These are phyloP conservation scores for Exophiala bonariae DNA, from an alignment of 2,329 filamentous ascomycete genomes.

Conservation along the genomic window DNA sequence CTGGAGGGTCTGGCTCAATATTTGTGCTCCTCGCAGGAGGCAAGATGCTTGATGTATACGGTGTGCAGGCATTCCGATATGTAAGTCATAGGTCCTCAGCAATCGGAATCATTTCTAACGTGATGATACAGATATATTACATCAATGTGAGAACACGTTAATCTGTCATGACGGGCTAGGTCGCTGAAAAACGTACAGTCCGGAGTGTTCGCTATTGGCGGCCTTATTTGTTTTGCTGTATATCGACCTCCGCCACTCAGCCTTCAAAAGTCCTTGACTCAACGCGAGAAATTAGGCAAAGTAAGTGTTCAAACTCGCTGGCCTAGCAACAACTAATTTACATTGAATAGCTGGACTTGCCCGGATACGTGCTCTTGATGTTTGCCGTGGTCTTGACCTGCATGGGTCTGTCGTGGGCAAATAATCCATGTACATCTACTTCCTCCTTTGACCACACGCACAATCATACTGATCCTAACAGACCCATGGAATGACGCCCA, in stretches of 20 bases:
- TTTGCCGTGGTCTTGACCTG: conserved; percentile 9
- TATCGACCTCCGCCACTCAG: conserved; percentile 9
- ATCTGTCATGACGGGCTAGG: no score
- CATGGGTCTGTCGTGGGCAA: conserved; percentile 13
- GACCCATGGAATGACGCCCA: conserved; percentile 7
- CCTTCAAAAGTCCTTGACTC: conserved; percentile 4
- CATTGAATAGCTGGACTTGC: conserved; percentile 15
- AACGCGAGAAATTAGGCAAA: conserved; percentile 4
- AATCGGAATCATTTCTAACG: not conserved
- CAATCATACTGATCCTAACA: conserved; percentile 3
- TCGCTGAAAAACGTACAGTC: no score
- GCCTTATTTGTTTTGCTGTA: conserved; percentile 5
- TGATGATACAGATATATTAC: conserved; percentile 6
- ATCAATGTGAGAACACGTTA: conserved; percentile 15
- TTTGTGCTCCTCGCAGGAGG: conserved; percentile 8
- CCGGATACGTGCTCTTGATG: conserved; percentile 8
- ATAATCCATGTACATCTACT: conserved; percentile 11
- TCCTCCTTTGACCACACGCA: not conserved
- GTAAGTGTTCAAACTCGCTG: conserved; percentile 2
- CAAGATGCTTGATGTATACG: conserved; percentile 10
- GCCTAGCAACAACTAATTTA: no score
- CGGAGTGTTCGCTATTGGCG: conserved; percentile 9
- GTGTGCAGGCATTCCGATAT: conserved; percentile 6
- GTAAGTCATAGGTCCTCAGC: not conserved
- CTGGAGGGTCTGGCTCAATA: conserved; percentile 5